phyloP scores from a whole-genome alignment of 1,284 basidiomycete species.

The Apiotrichum sp. region DNA sequence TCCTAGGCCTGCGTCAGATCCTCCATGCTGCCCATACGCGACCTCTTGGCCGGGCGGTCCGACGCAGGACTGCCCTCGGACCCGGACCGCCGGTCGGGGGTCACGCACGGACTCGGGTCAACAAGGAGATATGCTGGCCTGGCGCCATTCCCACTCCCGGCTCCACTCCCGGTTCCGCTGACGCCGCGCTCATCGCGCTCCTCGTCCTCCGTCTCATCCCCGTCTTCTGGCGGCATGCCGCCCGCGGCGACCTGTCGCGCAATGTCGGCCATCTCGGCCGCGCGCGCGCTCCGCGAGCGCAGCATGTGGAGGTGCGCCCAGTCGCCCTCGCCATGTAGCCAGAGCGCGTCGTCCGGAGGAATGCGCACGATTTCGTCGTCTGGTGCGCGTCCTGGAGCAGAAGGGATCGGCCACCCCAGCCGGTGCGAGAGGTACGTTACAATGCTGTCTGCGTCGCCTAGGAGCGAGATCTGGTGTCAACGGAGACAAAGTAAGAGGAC shows the following conservation, averaged over 20 bases:
- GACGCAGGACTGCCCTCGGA: not conserved
- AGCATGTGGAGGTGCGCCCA: conserved; percentile 9
- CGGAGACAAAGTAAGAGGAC: conserved; percentile 21
- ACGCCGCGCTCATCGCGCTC: no score
- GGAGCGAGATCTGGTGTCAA: conserved; percentile 63
- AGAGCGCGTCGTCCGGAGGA: conserved; percentile 12
- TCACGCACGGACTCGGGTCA: not conserved
- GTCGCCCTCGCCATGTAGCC: conserved; percentile 11
- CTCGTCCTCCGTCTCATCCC: not conserved
- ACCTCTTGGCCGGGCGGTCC: conserved; percentile 9
- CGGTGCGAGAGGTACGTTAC: conserved; percentile 65
- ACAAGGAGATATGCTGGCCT: no score
- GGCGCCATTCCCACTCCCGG: not conserved
- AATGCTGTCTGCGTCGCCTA: conserved; percentile 85
- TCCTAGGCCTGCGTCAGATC: not conserved
- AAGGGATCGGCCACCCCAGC: conserved; percentile 67
- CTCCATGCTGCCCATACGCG: conserved; percentile 9
- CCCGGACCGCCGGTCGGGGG: not conserved
- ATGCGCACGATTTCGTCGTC: not conserved
- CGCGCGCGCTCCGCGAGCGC: not conserved
- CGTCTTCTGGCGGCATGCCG: not conserved
- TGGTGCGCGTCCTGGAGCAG: conserved; percentile 14
- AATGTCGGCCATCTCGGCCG: not conserved
- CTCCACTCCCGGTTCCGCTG: no score
- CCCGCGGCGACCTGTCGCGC: not conserved